Percentiles rank a stretch among this genome's conserved stretches.
These are phyloP conservation scores for Isabelozyma rhagii DNA, from an alignment of 805 yeast genomes.

Conservation along the genomic window DNA sequence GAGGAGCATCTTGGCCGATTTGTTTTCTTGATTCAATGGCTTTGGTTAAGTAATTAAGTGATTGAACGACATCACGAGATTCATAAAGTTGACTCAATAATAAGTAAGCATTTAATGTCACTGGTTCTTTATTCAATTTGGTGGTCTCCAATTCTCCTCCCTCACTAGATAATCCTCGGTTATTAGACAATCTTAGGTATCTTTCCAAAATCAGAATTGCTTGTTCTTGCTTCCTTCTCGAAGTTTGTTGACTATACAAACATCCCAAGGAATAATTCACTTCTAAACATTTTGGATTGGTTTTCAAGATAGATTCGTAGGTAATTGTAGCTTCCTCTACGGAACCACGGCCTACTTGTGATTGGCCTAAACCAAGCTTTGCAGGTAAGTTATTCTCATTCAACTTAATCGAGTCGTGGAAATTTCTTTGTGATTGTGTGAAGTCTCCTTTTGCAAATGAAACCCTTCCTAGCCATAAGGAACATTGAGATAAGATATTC, in stretches of 20 bases:
- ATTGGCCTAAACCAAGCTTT: slow-evolving; percentile 80
- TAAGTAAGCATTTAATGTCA: slow-evolving; percentile 61
- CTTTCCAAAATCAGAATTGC: slow-evolving; percentile 67
- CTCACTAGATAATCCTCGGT: slow-evolving; percentile 32
- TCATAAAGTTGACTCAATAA: slow-evolving; percentile 72
- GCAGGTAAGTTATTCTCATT: slow-evolving; percentile 68
- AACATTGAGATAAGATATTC: slow-evolving; percentile 32
- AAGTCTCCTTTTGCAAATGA: slow-evolving; percentile 58
- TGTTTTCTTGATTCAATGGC: slow-evolving; percentile 52
- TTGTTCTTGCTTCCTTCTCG: slow-evolving; percentile 40
- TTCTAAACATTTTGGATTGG: slow-evolving; percentile 68
- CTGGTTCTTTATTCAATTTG: slow-evolving; percentile 48
- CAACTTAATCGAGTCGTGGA: slow-evolving; percentile 65
- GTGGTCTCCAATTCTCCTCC: slow-evolving; percentile 15
- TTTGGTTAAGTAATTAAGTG: slow-evolving; percentile 60
- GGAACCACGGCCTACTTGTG: slow-evolving; percentile 71
- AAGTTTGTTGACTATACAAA: slow-evolving; percentile 52
- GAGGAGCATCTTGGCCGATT: slow-evolving; percentile 44
- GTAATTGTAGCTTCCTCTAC: slow-evolving; percentile 82
- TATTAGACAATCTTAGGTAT: slow-evolving; percentile 61
- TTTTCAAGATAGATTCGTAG: slow-evolving; percentile 69
- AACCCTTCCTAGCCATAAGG: slow-evolving; percentile 85
- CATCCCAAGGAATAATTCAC: slow-evolving; percentile 74
- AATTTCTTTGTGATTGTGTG: slow-evolving; percentile 67
- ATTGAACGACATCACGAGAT: slow-evolving; percentile 58